phyloP scores from a whole-genome alignment of 2,329 filamentous ascomycete genomes.

The Sporothrix curviconia region DNA sequence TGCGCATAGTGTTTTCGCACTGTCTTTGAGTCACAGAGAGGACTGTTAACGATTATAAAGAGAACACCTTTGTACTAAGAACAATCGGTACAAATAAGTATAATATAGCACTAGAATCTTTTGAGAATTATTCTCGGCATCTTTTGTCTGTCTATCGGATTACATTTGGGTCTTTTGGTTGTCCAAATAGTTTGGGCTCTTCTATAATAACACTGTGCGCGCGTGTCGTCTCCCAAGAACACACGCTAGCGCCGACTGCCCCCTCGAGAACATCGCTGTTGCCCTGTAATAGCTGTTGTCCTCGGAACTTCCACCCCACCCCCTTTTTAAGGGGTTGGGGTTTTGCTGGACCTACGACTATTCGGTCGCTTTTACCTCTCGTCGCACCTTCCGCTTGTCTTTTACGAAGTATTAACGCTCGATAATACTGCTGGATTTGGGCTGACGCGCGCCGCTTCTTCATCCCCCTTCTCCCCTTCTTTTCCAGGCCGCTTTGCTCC shows the following conservation, averaged over 20 bases:
- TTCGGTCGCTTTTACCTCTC: not conserved
- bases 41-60: too few relatives aligned
- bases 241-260: not conserved
- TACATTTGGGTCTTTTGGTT: too few relatives aligned
- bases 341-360: not conserved
- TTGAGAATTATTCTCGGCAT: too few relatives aligned
- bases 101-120: too few relatives aligned
- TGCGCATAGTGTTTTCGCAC: not conserved
- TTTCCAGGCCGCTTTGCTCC: not conserved
- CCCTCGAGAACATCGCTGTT: not conserved
- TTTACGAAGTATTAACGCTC: not conserved
- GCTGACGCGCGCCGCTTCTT: not conserved
- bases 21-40: not conserved
- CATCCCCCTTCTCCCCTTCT: not conserved
- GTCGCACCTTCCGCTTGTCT: not conserved
- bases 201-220: not conserved
- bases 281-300: too few relatives aligned
- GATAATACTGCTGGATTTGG: not conserved
- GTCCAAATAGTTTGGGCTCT: too few relatives aligned
- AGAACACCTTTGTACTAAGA: too few relatives aligned
- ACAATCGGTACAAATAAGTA: too few relatives aligned
- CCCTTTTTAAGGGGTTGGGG: conserved; percentile 2
- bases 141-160: too few relatives aligned
- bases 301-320: conserved; percentile 5
- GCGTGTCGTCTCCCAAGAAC: not conserved